These are phyloP conservation scores for Dactylellina leptospora DNA, from an alignment of 2,329 filamentous ascomycete species.

Conservation along the genomic window DNA sequence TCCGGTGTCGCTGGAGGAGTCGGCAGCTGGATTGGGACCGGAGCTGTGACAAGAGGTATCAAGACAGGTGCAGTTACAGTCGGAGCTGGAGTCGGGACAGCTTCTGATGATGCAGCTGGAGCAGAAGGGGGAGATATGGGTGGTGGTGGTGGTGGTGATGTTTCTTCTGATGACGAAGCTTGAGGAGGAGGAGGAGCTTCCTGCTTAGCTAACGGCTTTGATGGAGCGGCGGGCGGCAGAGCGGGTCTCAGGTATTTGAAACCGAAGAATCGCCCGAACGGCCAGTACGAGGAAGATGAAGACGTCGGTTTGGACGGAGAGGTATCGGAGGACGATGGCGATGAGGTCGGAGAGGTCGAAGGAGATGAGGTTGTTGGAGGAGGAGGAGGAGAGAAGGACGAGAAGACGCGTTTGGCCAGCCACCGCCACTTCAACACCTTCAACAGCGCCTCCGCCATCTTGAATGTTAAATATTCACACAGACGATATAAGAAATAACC, in stretches of 20 bases:
- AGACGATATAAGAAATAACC: not conserved
- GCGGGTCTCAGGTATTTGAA: conserved; percentile 23
- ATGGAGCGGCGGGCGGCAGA: conserved; percentile 4
- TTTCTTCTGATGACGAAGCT: conserved; percentile 36
- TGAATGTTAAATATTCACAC: not conserved
- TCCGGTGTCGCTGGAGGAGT: conserved; percentile 45
- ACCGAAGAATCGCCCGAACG: conserved; percentile 24
- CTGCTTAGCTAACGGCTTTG: conserved; percentile 11
- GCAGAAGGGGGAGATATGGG: conserved; percentile 2
- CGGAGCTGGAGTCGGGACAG: not conserved
- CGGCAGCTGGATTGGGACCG: conserved; percentile 30
- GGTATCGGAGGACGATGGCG: conserved; percentile 6
- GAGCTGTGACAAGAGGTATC: not conserved
- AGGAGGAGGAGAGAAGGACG: conserved; percentile 34
- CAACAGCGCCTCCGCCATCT: conserved; percentile 38
- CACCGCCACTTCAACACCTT: conserved; percentile 53
- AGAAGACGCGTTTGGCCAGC: conserved; percentile 54
- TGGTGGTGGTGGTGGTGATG: not conserved
- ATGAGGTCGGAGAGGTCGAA: conserved; percentile 3
- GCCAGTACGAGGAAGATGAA: conserved; percentile 26
- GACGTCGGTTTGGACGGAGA: not conserved
- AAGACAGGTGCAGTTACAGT: not conserved
- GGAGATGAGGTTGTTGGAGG: conserved; percentile 4
- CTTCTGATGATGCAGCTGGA: not conserved
- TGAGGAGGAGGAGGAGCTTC: conserved; percentile 4